A percentile compares a stretch with the other conserved stretches of the same genome.
phyloP scores from a whole-genome alignment of 2,329 filamentous ascomycete genomes.

The Sporothrix pallida region DNA sequence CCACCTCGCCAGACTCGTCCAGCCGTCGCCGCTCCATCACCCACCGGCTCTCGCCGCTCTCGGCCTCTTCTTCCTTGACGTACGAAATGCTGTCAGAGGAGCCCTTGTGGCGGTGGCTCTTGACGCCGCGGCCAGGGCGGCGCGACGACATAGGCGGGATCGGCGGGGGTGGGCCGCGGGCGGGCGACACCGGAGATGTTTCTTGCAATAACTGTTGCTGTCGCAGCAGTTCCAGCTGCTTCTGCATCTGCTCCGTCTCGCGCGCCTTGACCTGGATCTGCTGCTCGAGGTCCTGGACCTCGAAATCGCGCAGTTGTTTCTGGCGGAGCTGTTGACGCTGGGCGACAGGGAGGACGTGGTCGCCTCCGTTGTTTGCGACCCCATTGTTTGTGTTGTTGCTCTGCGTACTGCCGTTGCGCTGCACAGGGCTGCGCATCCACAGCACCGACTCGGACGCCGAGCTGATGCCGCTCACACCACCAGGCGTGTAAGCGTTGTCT shows the following conservation, averaged over 20 bases:
- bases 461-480: slow-evolving; percentile 35
- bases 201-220: slow-evolving; percentile 15
- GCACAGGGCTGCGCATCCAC: slow-evolving; percentile 40
- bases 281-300: slow-evolving; percentile 25
- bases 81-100: slow-evolving; percentile 75
- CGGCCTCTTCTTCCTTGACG: slow-evolving; percentile 65
- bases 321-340: slow-evolving; percentile 28
- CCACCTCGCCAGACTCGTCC: slow-evolving; percentile 67
- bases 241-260: slow-evolving; percentile 31
- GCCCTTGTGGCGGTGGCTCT: slow-evolving; percentile 55
- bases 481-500: neutral
- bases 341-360: neutral
- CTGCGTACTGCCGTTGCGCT: neutral
- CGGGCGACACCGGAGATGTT: neutral
- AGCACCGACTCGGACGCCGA: slow-evolving; percentile 40
- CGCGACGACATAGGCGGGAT: slow-evolving; percentile 37
- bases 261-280: slow-evolving; percentile 30
- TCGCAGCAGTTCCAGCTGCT: slow-evolving; percentile 1
- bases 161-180: slow-evolving; percentile 20
- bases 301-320: slow-evolving; percentile 22
- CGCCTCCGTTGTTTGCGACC: neutral
- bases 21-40: slow-evolving; percentile 72
- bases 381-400: neutral
- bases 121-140: slow-evolving; percentile 50
- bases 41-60: slow-evolving; percentile 66